Evolutionary conservation across 2,329 filamentous ascomycete genomes (phyloP), one percentile per base, ranked within the genome.

Genomic region (Pseudocercospora macadamiae): DNA sequence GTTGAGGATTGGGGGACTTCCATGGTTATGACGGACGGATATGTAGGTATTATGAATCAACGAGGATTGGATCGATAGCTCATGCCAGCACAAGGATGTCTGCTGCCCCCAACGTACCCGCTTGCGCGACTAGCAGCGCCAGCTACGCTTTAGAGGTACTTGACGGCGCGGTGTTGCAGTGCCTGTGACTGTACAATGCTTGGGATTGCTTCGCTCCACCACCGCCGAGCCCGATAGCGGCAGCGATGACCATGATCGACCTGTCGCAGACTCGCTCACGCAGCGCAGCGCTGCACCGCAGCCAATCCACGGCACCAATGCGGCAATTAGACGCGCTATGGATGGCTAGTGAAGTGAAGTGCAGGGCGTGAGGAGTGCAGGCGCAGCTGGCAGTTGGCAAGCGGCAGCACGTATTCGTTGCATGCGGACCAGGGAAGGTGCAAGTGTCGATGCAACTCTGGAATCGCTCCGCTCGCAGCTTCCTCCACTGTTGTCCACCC

Each of bases 201-300:
- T 26, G 42, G 37, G 37, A 42, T 42, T 51, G 54, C 54, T 21
- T 32, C 42, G n/a, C 39, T 54, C 45, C n/a, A 25, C 49, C 55
- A 54, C 56, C 53, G 36, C 51, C 45, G 26, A 9, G 23, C 25
- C 45, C 56, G 56, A 59, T 59, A 59, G 56, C 56, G 51, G 56
- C 51, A 56, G 54, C 54, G 45, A 49, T 48, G 25, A 14, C 39
- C 51, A 59, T 49, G 51, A 54, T 58, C 55, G 55, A 48, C 55
- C 9, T 51, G 26, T 48, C 44, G 44, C 44, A 48, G 12, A 30
- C 23, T 45, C 23, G 44, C 44, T 48, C 44, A 44, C 39, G 39
- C 36, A 37, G n/a, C n/a, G n/a, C n/a, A n/a, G n/a, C 36, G 36
- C n/a, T 19, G 39, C 37, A 21, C 16, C 6, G 28, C 49, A 52